Percentiles rank a stretch among this genome's conserved stretches.
phyloP scores from a whole-genome alignment of 805 yeast species.

The Metschnikowia borealis region DNA sequence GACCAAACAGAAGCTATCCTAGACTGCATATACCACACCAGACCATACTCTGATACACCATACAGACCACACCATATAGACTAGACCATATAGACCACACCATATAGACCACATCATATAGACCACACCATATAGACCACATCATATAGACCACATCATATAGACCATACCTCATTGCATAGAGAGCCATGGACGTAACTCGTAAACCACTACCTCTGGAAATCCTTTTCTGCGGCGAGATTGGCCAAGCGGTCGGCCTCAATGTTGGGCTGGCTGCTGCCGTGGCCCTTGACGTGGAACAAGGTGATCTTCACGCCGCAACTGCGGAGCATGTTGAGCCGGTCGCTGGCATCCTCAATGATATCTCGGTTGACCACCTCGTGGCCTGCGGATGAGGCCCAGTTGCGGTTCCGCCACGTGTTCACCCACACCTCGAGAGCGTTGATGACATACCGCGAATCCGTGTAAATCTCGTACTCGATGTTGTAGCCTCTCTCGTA shows the following conservation, averaged over 20 bases:
- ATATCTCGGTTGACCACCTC: slow-evolving; percentile 52
- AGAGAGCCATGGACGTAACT: too few species aligned
- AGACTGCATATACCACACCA: too few species aligned
- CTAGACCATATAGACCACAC: too few species aligned
- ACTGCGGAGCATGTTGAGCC: slow-evolving; percentile 32
- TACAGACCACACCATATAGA: too few species aligned
- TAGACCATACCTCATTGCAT: too few species aligned
- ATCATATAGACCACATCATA: too few species aligned
- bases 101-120: too few species aligned
- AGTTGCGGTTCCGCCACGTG: slow-evolving; percentile 56
- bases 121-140: too few species aligned
- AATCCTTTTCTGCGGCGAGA: slow-evolving; percentile 36
- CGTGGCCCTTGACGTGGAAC: slow-evolving; percentile 69
- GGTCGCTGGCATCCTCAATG: slow-evolving; percentile 30
- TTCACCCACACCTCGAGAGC: slow-evolving; percentile 54
- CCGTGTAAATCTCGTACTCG: slow-evolving; percentile 51
- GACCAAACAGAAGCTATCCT: too few species aligned
- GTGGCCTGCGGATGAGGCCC: slow-evolving; percentile 42
- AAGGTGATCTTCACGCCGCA: slow-evolving; percentile 43
- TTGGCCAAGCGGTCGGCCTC: slow-evolving; percentile 74
- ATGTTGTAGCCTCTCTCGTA: slow-evolving; percentile 6
- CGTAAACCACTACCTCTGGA: too few species aligned
- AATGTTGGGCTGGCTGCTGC: slow-evolving; percentile 67
- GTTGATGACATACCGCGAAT: slow-evolving; percentile 64
- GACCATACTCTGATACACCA: too few species aligned